Conservation (phyloP, 371 early-diverging fungal species). For the Mortierella sp. region DNA sequence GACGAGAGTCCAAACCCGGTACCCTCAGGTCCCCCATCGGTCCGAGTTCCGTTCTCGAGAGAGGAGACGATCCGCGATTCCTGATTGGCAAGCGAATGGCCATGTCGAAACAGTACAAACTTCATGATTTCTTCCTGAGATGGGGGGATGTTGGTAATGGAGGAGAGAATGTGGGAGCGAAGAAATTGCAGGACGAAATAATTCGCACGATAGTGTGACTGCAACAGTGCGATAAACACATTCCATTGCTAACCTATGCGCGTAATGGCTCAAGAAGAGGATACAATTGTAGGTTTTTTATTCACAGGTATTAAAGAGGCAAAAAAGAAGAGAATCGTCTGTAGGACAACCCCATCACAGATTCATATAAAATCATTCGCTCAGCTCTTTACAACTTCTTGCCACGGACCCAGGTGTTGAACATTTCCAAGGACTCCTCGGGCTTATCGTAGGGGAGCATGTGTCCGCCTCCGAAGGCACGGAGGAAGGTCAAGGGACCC, state of each 20-base stretch:
- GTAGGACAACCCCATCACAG: background rate
- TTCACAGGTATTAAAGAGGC: constrained; percentile 1
- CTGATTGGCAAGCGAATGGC: constrained; percentile 52
- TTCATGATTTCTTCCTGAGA: constrained; percentile 23
- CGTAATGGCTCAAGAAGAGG: too few relatives aligned
- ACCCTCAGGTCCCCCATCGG: constrained; percentile 42
- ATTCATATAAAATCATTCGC: background rate
- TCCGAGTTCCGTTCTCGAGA: constrained; percentile 38
- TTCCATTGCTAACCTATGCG: too few relatives aligned
- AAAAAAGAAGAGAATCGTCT: background rate
- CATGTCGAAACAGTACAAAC: constrained; percentile 52
- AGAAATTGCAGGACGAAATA: background rate
- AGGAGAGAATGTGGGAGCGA: background rate
- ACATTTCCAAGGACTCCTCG: constrained; percentile 70
- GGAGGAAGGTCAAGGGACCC: constrained; percentile 86
- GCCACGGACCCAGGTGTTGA: constrained; percentile 73
- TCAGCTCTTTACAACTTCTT: constrained; percentile 25
- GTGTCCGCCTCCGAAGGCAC: constrained; percentile 91
- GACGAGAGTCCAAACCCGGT: constrained; percentile 48
- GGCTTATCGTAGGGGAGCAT: constrained; percentile 84
- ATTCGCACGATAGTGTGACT: background rate
- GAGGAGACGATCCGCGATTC: constrained; percentile 54
- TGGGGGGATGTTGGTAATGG: background rate
- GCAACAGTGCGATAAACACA: too few relatives aligned
- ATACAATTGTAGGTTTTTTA: background rate